These are phyloP conservation scores for Micromonas commoda DNA, from an alignment of 139 green algal species.

Conservation along the genomic window DNA sequence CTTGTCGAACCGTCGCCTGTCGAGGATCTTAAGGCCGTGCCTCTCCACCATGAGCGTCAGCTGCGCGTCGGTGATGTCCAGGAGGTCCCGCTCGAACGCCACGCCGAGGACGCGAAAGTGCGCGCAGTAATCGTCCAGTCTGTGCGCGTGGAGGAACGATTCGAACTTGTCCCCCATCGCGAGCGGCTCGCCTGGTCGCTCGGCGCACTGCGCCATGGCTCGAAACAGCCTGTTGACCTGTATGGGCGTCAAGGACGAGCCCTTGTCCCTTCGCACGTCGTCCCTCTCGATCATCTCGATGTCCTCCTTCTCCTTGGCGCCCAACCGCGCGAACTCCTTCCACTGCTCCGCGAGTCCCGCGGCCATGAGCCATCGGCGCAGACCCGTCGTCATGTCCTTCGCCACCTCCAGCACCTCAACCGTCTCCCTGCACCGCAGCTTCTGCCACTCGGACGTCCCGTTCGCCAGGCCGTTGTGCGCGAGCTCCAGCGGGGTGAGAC, in stretches of 20 bases:
- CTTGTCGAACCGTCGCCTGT: neutral
- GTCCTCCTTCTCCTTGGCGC: neutral
- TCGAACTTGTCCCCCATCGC: neutral
- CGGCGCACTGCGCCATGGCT: neutral
- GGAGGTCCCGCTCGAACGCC: neutral
- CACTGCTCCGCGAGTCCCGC: neutral
- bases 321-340: neutral
- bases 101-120: neutral
- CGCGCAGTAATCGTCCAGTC: neutral
- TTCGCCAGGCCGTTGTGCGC: neutral
- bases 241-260: neutral
- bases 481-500: neutral
- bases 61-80: neutral
- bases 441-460: neutral
- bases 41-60: neutral
- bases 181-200: neutral
- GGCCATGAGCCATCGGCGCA: neutral
- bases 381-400: neutral
- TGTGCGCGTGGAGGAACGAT: neutral
- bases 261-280: neutral
- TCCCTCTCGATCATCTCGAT: neutral
- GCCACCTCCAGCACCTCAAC: neutral
- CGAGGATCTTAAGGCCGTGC: neutral
- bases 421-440: neutral
- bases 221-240: neutral